Base-by-base conservation (phyloP, 2,329 filamentous ascomycete genomes). In the Bipolaris sorokiniana region DNA sequence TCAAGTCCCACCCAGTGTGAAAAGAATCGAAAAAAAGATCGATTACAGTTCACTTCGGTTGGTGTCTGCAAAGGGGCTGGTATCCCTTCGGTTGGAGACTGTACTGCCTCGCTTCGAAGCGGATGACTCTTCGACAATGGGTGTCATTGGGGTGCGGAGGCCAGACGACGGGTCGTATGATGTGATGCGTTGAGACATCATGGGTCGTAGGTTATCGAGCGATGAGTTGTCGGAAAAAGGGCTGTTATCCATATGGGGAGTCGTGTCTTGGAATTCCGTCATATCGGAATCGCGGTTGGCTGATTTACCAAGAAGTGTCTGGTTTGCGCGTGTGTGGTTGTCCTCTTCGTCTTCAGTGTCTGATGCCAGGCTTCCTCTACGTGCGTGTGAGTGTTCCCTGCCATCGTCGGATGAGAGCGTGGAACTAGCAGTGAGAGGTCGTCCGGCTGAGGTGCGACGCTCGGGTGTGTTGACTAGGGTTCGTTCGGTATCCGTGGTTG, bases 81-180 rank as follows among this genome's bases (percentile, higher is more conserved):
- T 67, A 15, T 71, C 70, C 44, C 74, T 63, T 55, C 34, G 34
- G 34, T 66, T 67, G 31, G 69, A 71, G 20, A 66, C 59, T 7
- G 70, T 65, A 41, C 64, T 65, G 48, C 71, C 78, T 16, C 68
- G 62, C 46, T 76, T 77, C 28, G 77, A 71, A 60, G 72, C 75
- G 1, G 75, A 76, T 22, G 75, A 74, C 61, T 82, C 80, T 56
- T 82, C 80, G 7, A 78, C 77, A n/a, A 81, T 80, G 16, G 79
- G 78, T 18, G 76, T 78, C 58, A 82, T 75, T 7, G 73, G 72
- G 20, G 68, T 63, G 18, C 68, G 69, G 2, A 74, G 58, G 18
- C 63, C 66, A 26, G 65, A 68, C 9, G 67, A 68, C 3, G 63
- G 62, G 23, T 69, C 67, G 56, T 69, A 68, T 2, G 71, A 75